These are phyloP conservation scores for Secale cereale DNA, from an alignment of 176 grass and related monocot species.

Conservation along the genomic window DNA sequence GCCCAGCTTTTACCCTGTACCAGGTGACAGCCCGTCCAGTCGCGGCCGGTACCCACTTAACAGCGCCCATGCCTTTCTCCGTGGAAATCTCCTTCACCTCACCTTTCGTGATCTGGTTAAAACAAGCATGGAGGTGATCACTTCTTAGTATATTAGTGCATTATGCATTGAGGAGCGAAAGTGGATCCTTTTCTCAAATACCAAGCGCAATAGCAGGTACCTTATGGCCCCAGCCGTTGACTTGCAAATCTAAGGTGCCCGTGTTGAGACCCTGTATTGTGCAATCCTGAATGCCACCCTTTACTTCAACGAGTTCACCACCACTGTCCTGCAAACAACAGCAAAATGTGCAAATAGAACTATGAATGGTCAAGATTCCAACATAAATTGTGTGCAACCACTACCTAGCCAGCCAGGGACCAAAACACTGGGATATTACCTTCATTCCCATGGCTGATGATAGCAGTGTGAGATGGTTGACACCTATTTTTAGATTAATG, in stretches of 20 bases:
- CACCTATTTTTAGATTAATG: background rate
- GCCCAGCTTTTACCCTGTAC: constrained; percentile 72
- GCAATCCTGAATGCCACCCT: constrained; percentile 9
- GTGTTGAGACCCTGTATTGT: constrained; percentile 85
- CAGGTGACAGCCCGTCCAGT: constrained; percentile 47
- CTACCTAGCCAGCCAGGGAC: background rate
- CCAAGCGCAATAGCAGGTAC: constrained; percentile 35
- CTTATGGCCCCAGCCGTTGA: constrained; percentile 76
- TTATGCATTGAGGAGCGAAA: background rate
- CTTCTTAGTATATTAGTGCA: background rate
- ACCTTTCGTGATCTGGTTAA: constrained; percentile 54
- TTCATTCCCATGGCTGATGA: constrained; percentile 34
- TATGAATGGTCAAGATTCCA: background rate
- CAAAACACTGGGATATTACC: constrained; percentile 1
- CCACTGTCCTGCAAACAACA: constrained; percentile 62
- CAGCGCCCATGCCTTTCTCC: constrained; percentile 23
- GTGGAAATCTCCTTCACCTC: constrained; percentile 63
- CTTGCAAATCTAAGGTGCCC: constrained; percentile 75
- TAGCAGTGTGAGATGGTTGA: constrained; percentile 64
- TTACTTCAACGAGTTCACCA: constrained; percentile 13
- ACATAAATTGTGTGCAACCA: constrained; percentile 2
- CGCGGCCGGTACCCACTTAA: background rate
- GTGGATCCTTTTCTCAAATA: background rate
- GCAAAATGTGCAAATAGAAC: constrained; percentile 2
- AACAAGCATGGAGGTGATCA: constrained; percentile 1